Conservation (phyloP, 2,329 filamentous ascomycete species). For the Arthrocladium fulminans region DNA sequence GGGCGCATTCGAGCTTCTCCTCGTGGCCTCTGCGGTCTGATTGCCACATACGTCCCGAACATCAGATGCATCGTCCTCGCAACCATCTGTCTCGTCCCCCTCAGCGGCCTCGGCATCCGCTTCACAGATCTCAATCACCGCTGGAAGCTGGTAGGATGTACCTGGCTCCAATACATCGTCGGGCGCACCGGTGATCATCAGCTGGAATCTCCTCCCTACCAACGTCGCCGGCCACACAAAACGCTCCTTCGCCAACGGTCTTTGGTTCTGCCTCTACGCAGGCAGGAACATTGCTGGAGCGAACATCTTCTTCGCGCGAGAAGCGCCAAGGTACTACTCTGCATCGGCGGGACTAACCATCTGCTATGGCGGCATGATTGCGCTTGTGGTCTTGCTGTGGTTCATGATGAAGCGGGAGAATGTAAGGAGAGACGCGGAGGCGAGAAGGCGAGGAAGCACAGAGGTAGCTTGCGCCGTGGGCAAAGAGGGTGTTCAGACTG, state of each 20-base stretch:
- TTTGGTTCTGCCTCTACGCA: conserved; percentile 44
- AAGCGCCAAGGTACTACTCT: conserved; percentile 38
- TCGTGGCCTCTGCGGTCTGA: conserved; percentile 31
- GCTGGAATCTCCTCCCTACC: conserved; percentile 44
- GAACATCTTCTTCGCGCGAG: conserved; percentile 38
- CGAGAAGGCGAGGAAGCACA: conserved; percentile 3
- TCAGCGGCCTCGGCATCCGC: conserved; percentile 43
- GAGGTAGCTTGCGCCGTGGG: not conserved
- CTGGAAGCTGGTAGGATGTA: conserved; percentile 44
- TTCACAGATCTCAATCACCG: conserved; percentile 39
- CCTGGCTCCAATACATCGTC: conserved; percentile 44
- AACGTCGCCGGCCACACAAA: conserved; percentile 45
- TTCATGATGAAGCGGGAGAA: conserved; percentile 15
- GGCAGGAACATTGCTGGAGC: conserved; percentile 43
- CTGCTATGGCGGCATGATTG: conserved; percentile 38
- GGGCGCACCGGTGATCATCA: conserved; percentile 44
- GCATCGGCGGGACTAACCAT: conserved; percentile 36
- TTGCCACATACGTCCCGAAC: conserved; percentile 39
- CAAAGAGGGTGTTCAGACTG: conserved; percentile 11
- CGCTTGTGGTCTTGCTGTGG: conserved; percentile 25
- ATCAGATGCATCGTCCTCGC: conserved; percentile 28
- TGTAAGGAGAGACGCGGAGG: conserved; percentile 15
- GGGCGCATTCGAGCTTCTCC: conserved; percentile 27
- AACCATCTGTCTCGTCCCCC: conserved; percentile 25
- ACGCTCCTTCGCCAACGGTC: conserved; percentile 40